Conservation (phyloP, 2,329 filamentous ascomycete species). For the Xylaria sp. region DNA sequence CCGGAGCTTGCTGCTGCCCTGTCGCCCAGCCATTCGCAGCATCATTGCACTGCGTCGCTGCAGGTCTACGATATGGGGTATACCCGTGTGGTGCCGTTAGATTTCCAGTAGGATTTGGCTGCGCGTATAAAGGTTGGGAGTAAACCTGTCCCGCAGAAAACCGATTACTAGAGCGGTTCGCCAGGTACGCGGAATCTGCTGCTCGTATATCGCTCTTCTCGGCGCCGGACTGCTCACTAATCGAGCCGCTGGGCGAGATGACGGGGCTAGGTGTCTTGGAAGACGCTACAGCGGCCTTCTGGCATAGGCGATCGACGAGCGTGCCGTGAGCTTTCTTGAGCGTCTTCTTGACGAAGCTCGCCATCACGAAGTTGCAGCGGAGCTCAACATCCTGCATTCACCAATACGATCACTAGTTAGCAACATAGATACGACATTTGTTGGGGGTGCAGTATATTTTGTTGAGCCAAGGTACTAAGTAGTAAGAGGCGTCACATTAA, state of each 20-base stretch:
- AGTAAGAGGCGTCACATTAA: not conserved
- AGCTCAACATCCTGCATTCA: slow-evolving; percentile 74
- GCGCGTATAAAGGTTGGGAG: slow-evolving; percentile 3
- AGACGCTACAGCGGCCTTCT: slow-evolving; percentile 54
- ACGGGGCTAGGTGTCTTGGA: slow-evolving; percentile 13
- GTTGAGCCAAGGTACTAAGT: not conserved
- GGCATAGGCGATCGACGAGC: slow-evolving; percentile 73
- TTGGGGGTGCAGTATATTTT: not conserved
- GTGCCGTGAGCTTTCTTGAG: slow-evolving; percentile 78
- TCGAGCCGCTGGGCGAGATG: slow-evolving; percentile 14
- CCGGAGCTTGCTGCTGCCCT: slow-evolving; percentile 17
- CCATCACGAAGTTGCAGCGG: slow-evolving; percentile 80
- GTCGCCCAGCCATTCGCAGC: slow-evolving; percentile 16
- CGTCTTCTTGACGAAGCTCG: slow-evolving; percentile 82
- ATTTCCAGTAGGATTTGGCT: slow-evolving; percentile 1
- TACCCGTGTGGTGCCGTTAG: not conserved
- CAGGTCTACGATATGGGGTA: slow-evolving; percentile 26
- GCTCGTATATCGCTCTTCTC: slow-evolving; percentile 5
- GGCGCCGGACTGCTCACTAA: slow-evolving; percentile 7
- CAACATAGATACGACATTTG: not conserved
- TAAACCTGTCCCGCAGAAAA: slow-evolving; percentile 6
- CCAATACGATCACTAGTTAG: slow-evolving; percentile 8
- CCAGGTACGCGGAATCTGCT: not conserved
- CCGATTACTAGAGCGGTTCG: slow-evolving; percentile 11
- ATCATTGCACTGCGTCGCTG: not conserved